These are phyloP conservation scores for Yamadazyma oceani DNA, from an alignment of 1,139 yeast species.

Conservation along the genomic window DNA sequence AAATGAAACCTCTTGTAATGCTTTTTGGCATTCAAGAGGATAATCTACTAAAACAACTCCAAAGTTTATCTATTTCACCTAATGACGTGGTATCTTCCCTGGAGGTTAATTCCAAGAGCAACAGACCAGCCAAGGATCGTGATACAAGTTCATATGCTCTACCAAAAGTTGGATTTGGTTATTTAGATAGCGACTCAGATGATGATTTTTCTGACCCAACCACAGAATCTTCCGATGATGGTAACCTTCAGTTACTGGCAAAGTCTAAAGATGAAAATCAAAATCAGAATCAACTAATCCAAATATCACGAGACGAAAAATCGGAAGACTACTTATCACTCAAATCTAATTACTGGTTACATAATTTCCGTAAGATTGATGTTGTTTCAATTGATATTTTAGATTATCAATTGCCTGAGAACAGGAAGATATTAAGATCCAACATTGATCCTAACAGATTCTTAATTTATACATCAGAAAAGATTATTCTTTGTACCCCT, in stretches of 20 bases:
- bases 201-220: slow-evolving; percentile 12
- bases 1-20: slow-evolving; percentile 35
- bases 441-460: slow-evolving; percentile 6
- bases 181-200: slow-evolving; percentile 25
- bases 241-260: neutral
- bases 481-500: slow-evolving; percentile 7
- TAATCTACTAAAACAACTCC: neutral
- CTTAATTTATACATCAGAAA: slow-evolving; percentile 6
- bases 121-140: no score
- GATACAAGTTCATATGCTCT: slow-evolving; percentile 19
- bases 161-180: slow-evolving; percentile 42
- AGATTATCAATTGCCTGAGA: slow-evolving; percentile 2
- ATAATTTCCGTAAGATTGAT: slow-evolving; percentile 8
- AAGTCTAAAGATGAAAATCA: no score
- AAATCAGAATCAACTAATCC: slow-evolving; percentile 5
- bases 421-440: slow-evolving; percentile 7
- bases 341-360: slow-evolving; percentile 6
- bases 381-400: slow-evolving; percentile 11
- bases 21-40: slow-evolving; percentile 11
- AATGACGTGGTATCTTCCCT: no score
- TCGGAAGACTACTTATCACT: neutral
- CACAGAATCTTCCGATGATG: neutral
- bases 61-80: neutral
- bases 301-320: slow-evolving; percentile 3
- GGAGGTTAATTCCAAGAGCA: no score